These are phyloP conservation scores for Pseudodiploospora longispora DNA, from an alignment of 2,329 filamentous ascomycete genomes.

Conservation along the genomic window DNA sequence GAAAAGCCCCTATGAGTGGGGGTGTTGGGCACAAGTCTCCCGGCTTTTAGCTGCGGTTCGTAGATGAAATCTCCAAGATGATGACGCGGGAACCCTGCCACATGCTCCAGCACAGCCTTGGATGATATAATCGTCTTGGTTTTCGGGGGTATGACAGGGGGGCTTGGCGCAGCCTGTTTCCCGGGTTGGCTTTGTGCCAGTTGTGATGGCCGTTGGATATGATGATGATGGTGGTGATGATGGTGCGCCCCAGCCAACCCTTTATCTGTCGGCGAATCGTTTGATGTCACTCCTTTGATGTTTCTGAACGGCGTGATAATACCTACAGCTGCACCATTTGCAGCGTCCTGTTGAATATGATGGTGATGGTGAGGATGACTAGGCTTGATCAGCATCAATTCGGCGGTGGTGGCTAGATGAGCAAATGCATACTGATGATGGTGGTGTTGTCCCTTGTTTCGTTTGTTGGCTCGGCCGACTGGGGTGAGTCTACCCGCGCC, in stretches of 20 bases:
- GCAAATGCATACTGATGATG: constrained; percentile 53
- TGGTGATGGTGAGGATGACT: constrained; percentile 54
- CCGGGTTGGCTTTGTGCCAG: constrained; percentile 14
- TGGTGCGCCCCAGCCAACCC: constrained; percentile 16
- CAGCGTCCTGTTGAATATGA: constrained; percentile 18
- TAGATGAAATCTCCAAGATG: constrained; percentile 86
- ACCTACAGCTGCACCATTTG: too few relatives aligned
- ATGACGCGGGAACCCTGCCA: constrained; percentile 61
- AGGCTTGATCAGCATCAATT: not conserved
- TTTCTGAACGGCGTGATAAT: constrained; percentile 38
- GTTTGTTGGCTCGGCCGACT: constrained; percentile 53
- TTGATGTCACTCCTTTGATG: constrained; percentile 36
- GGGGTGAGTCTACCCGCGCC: constrained; percentile 55
- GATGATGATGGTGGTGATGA: constrained; percentile 44
- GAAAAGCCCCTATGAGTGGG: constrained; percentile 35
- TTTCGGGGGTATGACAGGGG: constrained; percentile 41
- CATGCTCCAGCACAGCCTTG: constrained; percentile 61
- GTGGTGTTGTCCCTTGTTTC: constrained; percentile 60
- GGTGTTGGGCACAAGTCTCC: constrained; percentile 34
- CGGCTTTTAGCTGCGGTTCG: constrained; percentile 53
- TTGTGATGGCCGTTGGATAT: constrained; percentile 19
- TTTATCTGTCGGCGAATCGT: constrained; percentile 38
- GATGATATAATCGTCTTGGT: constrained; percentile 60
- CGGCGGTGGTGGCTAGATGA: not conserved
- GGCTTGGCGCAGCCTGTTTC: constrained; percentile 16